Conservation (phyloP, 163 green algal genomes). For the Chloromonas sp. region DNA sequence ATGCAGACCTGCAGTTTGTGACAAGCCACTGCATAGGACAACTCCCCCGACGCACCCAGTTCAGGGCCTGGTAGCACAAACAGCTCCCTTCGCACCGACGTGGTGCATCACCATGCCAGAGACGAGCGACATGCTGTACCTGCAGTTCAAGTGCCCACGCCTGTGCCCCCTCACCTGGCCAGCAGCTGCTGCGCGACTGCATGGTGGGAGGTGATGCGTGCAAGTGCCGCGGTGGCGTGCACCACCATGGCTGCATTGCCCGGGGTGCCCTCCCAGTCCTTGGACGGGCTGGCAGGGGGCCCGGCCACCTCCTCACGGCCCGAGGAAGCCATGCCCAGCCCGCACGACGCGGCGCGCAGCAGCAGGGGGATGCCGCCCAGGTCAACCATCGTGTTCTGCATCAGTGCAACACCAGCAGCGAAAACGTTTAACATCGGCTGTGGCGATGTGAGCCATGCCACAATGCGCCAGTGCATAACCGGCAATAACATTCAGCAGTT, state of each 20-base stretch:
- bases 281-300: background rate
- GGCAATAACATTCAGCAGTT: too few relatives aligned
- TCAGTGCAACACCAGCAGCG: background rate
- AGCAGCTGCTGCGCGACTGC: background rate
- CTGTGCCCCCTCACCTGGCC: background rate
- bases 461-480: too few relatives aligned
- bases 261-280: background rate
- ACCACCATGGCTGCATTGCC: background rate
- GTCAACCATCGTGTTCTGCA: constrained; percentile 1
- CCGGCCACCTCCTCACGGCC: background rate
- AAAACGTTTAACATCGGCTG: background rate
- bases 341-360: background rate
- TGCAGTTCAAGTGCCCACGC: too few relatives aligned
- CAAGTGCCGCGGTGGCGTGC: background rate
- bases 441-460: background rate
- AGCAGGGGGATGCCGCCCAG: background rate
- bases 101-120: too few relatives aligned
- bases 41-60: too few relatives aligned
- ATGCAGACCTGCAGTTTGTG: too few relatives aligned
- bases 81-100: too few relatives aligned
- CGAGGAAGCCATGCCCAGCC: background rate
- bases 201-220: background rate
- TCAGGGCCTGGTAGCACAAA: too few relatives aligned
- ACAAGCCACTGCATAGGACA: too few relatives aligned
- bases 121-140: too few relatives aligned